A percentile compares a stretch with the other conserved stretches of the same genome.
These are phyloP conservation scores for Diophrys appendiculata DNA, from an alignment of 73 alveolate species.

Conservation along the genomic window DNA sequence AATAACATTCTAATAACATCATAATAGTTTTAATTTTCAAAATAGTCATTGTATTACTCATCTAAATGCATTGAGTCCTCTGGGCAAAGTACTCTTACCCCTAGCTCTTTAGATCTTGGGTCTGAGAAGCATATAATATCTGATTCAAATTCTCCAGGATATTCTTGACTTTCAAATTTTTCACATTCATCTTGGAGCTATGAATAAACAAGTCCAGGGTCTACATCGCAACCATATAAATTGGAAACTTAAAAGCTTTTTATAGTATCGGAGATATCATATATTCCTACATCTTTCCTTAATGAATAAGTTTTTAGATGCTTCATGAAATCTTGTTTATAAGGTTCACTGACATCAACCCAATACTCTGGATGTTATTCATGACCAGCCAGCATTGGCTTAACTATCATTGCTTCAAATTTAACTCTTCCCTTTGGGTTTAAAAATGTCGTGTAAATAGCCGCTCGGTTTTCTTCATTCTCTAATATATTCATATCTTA, in stretches of 20 bases:
- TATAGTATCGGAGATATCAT: conserved; percentile 36
- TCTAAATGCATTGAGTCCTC: conserved; percentile 38
- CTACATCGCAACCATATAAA: not conserved
- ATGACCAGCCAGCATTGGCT: conserved; percentile 35
- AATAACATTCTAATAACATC: conserved; percentile 17
- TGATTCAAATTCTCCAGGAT: conserved; percentile 53
- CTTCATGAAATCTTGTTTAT: conserved; percentile 13
- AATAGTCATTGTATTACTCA: not conserved
- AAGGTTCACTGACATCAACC: conserved; percentile 46
- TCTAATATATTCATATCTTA: conserved; percentile 28
- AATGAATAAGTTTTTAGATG: conserved; percentile 48
- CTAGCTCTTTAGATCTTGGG: conserved; percentile 52
- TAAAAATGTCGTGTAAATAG: conserved; percentile 28
- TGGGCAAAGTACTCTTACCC: conserved; percentile 60
- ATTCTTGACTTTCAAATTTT: conserved; percentile 32
- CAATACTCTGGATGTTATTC: conserved; percentile 27
- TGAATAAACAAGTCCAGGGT: conserved; percentile 30
- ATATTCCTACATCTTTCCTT: conserved; percentile 50
- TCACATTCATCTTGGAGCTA: conserved; percentile 26
- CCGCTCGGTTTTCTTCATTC: conserved; percentile 24
- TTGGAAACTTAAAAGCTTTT: not conserved
- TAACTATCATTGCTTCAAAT: conserved; percentile 27
- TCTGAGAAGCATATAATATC: conserved; percentile 45
- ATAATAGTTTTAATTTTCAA: conserved; percentile 17
- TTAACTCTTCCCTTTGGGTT: conserved; percentile 42